These are phyloP conservation scores for Penicillium sp. DNA, from an alignment of 2,329 filamentous ascomycete species.

Conservation along the genomic window DNA sequence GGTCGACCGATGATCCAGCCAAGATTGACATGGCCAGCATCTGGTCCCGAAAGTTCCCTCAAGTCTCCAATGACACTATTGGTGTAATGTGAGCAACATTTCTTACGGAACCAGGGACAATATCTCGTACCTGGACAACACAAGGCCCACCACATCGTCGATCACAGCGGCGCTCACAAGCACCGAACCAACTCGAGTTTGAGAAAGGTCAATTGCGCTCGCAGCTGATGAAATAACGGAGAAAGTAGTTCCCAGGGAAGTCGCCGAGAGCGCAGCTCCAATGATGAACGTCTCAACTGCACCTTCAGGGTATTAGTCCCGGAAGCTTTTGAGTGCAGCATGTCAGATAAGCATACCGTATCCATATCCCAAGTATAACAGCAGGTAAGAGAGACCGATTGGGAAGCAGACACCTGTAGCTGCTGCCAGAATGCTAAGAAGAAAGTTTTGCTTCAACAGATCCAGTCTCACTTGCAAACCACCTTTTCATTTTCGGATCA, in stretches of 20 bases:
- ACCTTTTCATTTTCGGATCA: constrained; percentile 36
- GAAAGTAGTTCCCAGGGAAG: constrained; percentile 42
- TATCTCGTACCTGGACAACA: constrained; percentile 28
- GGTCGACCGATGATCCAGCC: constrained; percentile 49
- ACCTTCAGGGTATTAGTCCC: constrained; percentile 26
- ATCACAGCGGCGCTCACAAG: constrained; percentile 56
- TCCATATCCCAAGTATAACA: constrained; percentile 53
- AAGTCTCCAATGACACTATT: constrained; percentile 44
- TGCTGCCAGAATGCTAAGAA: constrained; percentile 51
- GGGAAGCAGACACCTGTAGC: constrained; percentile 55
- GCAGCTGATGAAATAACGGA: constrained; percentile 40
- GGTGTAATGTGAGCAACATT: not conserved
- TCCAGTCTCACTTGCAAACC: constrained; percentile 55
- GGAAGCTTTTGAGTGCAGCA: not conserved
- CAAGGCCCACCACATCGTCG: constrained; percentile 54
- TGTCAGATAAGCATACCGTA: constrained; percentile 38
- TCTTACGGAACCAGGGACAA: not conserved
- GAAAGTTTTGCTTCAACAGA: constrained; percentile 54
- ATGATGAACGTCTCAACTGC: constrained; percentile 43
- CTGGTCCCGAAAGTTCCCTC: constrained; percentile 26
- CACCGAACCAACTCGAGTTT: constrained; percentile 53
- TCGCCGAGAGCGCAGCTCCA: constrained; percentile 39
- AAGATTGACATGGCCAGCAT: constrained; percentile 34
- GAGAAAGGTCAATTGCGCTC: constrained; percentile 48
- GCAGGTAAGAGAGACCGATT: constrained; percentile 53